Percentiles rank a stretch among this genome's conserved stretches.
Conservation (phyloP, 225 moss, liverwort and hornwort genomes). For the Bryoerythrophyllum caledonicum region DNA sequence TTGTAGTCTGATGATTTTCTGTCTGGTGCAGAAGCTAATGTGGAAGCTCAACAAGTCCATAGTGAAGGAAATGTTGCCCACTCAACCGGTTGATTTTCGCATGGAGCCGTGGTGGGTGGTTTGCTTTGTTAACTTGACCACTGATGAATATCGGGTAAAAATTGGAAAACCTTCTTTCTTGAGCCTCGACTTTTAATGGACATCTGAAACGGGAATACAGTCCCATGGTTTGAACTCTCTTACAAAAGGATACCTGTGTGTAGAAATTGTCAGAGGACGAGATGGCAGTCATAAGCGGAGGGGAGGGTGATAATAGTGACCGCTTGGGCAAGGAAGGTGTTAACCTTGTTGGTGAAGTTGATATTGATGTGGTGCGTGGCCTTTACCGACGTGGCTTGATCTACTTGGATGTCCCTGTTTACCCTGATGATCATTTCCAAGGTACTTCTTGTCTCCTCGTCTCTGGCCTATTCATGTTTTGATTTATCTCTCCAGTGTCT, state of each 20-base stretch:
- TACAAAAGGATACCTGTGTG: conserved; percentile 20
- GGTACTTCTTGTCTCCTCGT: conserved; percentile 39
- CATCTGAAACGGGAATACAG: not conserved
- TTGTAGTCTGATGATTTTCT: not conserved
- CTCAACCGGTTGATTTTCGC: conserved; percentile 69
- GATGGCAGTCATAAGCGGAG: conserved; percentile 84
- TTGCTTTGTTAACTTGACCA: conserved; percentile 85
- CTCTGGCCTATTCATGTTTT: conserved; percentile 6
- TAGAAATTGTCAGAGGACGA: conserved; percentile 96
- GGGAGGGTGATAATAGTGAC: conserved; percentile 60
- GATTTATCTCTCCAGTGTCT: not conserved
- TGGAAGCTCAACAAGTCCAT: conserved; percentile 99
- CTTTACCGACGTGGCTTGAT: conserved; percentile 90
- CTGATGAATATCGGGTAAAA: conserved; percentile 96
- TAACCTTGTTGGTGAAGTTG: conserved; percentile 89
- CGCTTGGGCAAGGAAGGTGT: conserved; percentile 82
- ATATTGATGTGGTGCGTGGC: conserved; percentile 75
- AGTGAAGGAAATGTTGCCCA: conserved; percentile 94
- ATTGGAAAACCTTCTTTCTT: conserved; percentile 27
- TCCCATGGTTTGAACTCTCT: conserved; percentile 10
- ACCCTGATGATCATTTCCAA: conserved; percentile 99
- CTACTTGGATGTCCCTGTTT: conserved; percentile 95
- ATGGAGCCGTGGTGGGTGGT: conserved; percentile 99
- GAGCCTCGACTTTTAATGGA: conserved; percentile 6
- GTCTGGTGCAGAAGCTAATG: conserved; percentile 80